phyloP scores from a whole-genome alignment of 306 rosid species.

The Cyamopsis tetragonoloba region DNA sequence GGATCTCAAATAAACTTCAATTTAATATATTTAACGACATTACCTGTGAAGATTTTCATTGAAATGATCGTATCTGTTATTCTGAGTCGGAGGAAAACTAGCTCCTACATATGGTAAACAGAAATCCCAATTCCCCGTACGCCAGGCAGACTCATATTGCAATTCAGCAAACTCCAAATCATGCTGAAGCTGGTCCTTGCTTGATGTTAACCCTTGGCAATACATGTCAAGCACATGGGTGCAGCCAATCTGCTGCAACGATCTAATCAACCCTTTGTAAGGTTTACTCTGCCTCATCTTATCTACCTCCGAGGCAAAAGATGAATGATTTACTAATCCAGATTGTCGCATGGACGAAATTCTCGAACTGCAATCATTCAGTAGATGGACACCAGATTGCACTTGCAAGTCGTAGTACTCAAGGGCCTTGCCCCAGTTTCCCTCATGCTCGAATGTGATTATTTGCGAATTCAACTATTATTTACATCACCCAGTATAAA shows the following conservation, averaged over 20 bases:
- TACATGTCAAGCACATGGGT: conserved; percentile 79
- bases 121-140: conserved; percentile 95
- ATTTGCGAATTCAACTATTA: conserved; percentile 75
- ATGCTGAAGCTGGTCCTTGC: conserved; percentile 59
- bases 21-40: neutral
- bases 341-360: conserved; percentile 37
- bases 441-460: conserved; percentile 85
- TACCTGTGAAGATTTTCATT: conserved; percentile 90
- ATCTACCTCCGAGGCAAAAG: conserved; percentile 39
- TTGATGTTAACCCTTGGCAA: conserved; percentile 83
- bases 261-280: conserved; percentile 77
- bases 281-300: conserved; percentile 53
- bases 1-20: neutral
- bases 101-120: conserved; percentile 50
- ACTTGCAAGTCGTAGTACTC: conserved; percentile 90
- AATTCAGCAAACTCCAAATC: conserved; percentile 84
- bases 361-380: conserved; percentile 35
- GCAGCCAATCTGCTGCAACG: conserved; percentile 88
- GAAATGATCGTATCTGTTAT: conserved; percentile 52
- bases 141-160: conserved; percentile 98
- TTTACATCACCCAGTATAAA: conserved; percentile 36
- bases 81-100: conserved; percentile 36
- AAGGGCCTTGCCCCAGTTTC: conserved; percentile 97
- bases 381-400: conserved; percentile 50
- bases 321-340: conserved; percentile 35